These are phyloP conservation scores for Crithidia expoeki DNA, from an alignment of 208 protist species.

Conservation along the genomic window DNA sequence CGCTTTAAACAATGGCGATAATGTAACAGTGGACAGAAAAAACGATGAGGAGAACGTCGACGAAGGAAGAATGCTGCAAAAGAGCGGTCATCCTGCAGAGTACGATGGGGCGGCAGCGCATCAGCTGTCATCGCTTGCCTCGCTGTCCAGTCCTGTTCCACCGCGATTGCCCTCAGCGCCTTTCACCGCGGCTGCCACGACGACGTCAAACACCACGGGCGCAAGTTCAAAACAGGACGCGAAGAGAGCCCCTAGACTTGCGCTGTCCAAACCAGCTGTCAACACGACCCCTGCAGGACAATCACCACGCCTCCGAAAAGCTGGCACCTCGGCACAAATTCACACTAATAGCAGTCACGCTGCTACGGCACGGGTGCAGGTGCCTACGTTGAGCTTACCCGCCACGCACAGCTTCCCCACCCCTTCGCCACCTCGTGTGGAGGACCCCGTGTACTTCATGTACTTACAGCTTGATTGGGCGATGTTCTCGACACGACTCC, in stretches of 20 bases:
- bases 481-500: slow-evolving; percentile 63
- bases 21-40: not conserved
- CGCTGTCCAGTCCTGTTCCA: not conserved
- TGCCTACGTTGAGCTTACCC: slow-evolving; percentile 7
- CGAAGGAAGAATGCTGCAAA: too few species aligned
- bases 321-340: not conserved
- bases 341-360: not conserved
- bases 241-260: not conserved
- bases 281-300: not conserved
- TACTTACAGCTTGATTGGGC: slow-evolving; percentile 77
- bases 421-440: not conserved
- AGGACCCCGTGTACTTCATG: slow-evolving; percentile 47
- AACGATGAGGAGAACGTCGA: not conserved
- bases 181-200: not conserved
- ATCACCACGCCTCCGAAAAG: not conserved
- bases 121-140: not conserved
- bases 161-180: not conserved
- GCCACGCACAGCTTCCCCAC: not conserved
- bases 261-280: not conserved
- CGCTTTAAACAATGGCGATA: not conserved
- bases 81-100: too few species aligned
- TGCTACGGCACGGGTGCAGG: not conserved
- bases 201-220: too few species aligned
- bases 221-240: too few species aligned
- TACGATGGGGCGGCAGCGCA: not conserved